Percentiles rank a stretch among this genome's conserved stretches.
These are phyloP conservation scores for Citrus mangshanensis DNA, from an alignment of 345 rosid species.

Conservation along the genomic window DNA sequence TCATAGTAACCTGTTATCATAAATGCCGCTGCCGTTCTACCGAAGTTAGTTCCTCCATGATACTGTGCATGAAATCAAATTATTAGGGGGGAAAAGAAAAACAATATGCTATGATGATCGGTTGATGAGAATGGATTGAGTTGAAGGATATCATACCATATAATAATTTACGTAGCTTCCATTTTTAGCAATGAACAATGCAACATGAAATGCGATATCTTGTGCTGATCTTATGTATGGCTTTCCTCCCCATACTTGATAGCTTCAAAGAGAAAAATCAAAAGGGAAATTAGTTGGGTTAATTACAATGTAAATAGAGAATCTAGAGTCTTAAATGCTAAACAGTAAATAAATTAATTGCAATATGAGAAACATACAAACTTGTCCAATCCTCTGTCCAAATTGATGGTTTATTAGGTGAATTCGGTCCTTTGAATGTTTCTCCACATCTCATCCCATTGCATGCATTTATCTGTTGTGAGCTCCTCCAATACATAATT, in stretches of 20 bases:
- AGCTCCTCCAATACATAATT: not conserved
- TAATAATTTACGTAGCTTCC: conserved; percentile 83
- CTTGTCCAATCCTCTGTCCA: conserved; percentile 94
- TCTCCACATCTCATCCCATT: conserved; percentile 75
- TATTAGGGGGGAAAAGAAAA: no score
- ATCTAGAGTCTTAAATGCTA: not conserved
- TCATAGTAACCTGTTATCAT: conserved; percentile 47
- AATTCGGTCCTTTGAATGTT: conserved; percentile 67
- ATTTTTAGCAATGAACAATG: conserved; percentile 57
- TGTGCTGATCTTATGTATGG: conserved; percentile 42
- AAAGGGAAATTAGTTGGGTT: not conserved
- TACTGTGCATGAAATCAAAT: conserved; percentile 23
- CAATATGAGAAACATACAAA: conserved; percentile 34
- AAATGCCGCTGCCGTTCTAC: conserved; percentile 44
- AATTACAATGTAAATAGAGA: not conserved
- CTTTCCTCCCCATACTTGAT: conserved; percentile 60
- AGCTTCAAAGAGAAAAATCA: conserved; percentile 20
- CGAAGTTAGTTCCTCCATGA: conserved; percentile 66
- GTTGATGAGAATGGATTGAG: not conserved
- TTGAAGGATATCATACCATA: conserved; percentile 45
- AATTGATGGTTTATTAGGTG: conserved; percentile 50
- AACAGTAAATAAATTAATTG: not conserved
- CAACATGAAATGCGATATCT: conserved; percentile 70
- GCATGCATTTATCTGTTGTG: conserved; percentile 73
- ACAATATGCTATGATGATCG: no score